phyloP scores from a whole-genome alignment of 1,139 yeast species.

The Sugiyamaella paludigena region DNA sequence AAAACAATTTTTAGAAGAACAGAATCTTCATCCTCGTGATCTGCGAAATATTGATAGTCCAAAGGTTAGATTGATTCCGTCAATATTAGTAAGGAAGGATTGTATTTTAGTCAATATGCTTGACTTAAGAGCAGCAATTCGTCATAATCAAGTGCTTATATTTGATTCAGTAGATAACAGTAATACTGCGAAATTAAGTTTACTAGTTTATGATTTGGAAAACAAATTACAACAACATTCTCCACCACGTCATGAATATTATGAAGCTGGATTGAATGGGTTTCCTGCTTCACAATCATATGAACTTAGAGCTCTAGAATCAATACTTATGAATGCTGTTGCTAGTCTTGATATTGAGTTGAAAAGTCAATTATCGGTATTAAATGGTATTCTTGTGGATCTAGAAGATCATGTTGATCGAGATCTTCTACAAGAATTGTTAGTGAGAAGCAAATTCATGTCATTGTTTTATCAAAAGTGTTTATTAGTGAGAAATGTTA shows the following conservation, averaged over 20 bases:
- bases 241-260: constrained; percentile 2
- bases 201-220: constrained; percentile 80
- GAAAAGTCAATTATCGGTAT: constrained; percentile 60
- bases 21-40: constrained; percentile 76
- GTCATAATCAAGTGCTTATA: constrained; percentile 71
- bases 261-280: constrained; percentile 5
- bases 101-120: constrained; percentile 77
- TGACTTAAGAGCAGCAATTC: constrained; percentile 80
- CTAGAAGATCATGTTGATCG: constrained; percentile 83
- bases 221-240: constrained; percentile 53
- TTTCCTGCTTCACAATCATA: constrained; percentile 42
- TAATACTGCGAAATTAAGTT: constrained; percentile 56
- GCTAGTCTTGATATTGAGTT: constrained; percentile 80
- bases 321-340: constrained; percentile 77
- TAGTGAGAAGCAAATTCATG: constrained; percentile 72
- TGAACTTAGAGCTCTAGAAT: constrained; percentile 85
- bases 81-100: constrained; percentile 71
- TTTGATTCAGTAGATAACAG: constrained; percentile 61
- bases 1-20: constrained; percentile 65
- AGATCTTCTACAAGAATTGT: constrained; percentile 68
- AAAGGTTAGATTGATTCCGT: constrained; percentile 80
- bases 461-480: constrained; percentile 79
- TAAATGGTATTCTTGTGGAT: constrained; percentile 69
- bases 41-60: constrained; percentile 82
- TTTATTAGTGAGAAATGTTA: constrained; percentile 70